Conservation (phyloP, 495 filamentous ascomycete genomes). For the Xylaria curta region DNA sequence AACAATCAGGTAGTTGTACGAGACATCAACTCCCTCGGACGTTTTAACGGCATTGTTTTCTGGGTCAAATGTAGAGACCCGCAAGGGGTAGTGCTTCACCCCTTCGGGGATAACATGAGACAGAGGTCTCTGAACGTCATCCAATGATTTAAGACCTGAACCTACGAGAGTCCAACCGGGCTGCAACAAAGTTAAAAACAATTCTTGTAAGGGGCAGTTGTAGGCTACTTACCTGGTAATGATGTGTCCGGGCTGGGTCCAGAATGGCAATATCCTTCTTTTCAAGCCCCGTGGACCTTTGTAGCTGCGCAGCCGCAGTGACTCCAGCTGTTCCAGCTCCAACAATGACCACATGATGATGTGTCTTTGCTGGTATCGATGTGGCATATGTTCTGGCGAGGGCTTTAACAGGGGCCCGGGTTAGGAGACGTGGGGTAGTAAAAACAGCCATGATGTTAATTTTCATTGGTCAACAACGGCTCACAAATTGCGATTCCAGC, state of each 20-base stretch:
- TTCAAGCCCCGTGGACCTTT: conserved; percentile 59
- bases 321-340: conserved; percentile 69
- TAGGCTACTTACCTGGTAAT: conserved; percentile 56
- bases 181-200: conserved; percentile 36
- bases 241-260: conserved; percentile 68
- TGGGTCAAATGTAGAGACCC: conserved; percentile 60
- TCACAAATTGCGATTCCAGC: conserved; percentile 9
- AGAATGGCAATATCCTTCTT: conserved; percentile 71
- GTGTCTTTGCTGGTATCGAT: conserved; percentile 40
- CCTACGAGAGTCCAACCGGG: conserved; percentile 75
- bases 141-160: conserved; percentile 65
- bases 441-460: conserved; percentile 30
- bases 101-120: conserved; percentile 62
- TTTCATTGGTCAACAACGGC: background rate
- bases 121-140: conserved; percentile 60
- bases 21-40: conserved; percentile 61
- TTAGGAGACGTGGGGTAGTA: conserved; percentile 34
- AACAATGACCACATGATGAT: conserved; percentile 69
- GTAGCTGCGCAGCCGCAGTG: conserved; percentile 67
- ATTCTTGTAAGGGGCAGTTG: no score
- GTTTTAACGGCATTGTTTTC: conserved; percentile 66
- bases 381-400: conserved; percentile 37
- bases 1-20: conserved; percentile 70
- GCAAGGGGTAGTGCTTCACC: conserved; percentile 65
- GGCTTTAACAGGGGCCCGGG: conserved; percentile 22